Evolutionary conservation across 2,329 filamentous ascomycete genomes (phyloP).

Genomic region (Lecanicillium sp.): DNA sequence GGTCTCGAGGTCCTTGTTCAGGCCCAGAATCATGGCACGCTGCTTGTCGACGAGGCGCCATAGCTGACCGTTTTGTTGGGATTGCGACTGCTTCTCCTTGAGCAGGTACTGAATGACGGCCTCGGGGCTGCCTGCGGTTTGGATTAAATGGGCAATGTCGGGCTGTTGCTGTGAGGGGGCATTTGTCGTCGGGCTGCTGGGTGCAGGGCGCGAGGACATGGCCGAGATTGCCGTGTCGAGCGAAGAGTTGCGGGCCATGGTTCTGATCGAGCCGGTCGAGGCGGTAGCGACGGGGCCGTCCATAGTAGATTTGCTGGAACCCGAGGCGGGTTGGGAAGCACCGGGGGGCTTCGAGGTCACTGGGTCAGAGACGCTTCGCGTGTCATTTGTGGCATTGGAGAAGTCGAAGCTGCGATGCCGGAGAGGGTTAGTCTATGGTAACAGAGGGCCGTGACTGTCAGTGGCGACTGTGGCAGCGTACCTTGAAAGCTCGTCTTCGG

Average conservation of each 20-base stretch:
- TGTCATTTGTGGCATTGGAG: slow-evolving; percentile 38
- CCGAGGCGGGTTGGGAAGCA: slow-evolving; percentile 15
- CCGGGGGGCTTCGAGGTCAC: slow-evolving; percentile 28
- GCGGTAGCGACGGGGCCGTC: slow-evolving; percentile 35
- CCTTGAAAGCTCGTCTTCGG: slow-evolving; percentile 24
- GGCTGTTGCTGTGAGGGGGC: slow-evolving; percentile 35
- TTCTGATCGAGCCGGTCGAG: slow-evolving; percentile 31
- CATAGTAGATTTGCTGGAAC: slow-evolving; percentile 35
- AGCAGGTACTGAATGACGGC: slow-evolving; percentile 81
- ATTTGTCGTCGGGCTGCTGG: slow-evolving; percentile 43
- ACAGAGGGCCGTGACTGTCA: background rate
- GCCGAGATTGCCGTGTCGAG: slow-evolving; percentile 90
- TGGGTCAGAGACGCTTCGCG: slow-evolving; percentile 35
- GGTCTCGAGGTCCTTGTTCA: slow-evolving; percentile 91
- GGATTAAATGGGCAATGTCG: slow-evolving; percentile 73
- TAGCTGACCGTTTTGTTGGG: slow-evolving; percentile 83
- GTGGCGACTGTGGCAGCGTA: slow-evolving; percentile 9
- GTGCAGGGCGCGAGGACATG: slow-evolving; percentile 50
- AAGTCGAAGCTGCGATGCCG: slow-evolving; percentile 16
- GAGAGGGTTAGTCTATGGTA: background rate
- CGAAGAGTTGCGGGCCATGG: slow-evolving; percentile 66
- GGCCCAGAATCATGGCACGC: slow-evolving; percentile 80
- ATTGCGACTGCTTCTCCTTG: slow-evolving; percentile 83
- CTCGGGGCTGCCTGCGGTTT: slow-evolving; percentile 80
- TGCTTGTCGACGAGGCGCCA: slow-evolving; percentile 98